Evolutionary conservation across 2,329 filamentous ascomycete species (phyloP), one percentile per base, ranked within the genome.

Genomic region (Alternaria incomplexa): DNA sequence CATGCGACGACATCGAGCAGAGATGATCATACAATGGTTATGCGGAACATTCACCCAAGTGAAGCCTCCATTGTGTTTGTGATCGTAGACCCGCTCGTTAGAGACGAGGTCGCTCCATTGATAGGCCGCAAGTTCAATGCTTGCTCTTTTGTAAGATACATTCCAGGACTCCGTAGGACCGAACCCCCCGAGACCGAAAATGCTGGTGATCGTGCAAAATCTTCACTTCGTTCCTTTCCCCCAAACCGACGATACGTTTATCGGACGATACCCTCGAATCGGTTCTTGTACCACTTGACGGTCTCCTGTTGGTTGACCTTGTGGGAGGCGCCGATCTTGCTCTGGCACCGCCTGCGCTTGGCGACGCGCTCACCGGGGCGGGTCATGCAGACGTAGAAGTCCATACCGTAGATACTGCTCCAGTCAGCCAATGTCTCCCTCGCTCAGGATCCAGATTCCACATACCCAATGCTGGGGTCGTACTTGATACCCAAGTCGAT

Each of bases 351-450:
- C 83, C 95, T 91, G 82, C 96, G 93, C 88, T 93, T 95, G 83
- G 93, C 91, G 83, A 99, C 93, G 83, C 96, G 94, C 90, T 97
- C 94, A 87, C 96, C 96, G 80, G 95, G 96, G 81, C 96, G 94
- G 88, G 93, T 97, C 96, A 99, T 99, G 93, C 95, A 98, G 92
- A 91, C 94, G 92, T 97, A 99, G 88, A 99, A 99, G 88, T 99
- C 96, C 96, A 99, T 99, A 84, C 96, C 77, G 73, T 80, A 80
- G 76, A 79, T 79, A 79, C 78, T 78, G 65, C 46, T 60, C 45
- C 17, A 50, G 72, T 79, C 68, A 78, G 77, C 63, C 58, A 56
- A 45, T 58, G 36, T 47, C 30, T 44, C 48, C 32, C 52, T 15
- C 11, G 12, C 32, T 50, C 26, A 44, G 32, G 44, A 17, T 43